Base-by-base conservation (phyloP, 2,329 filamentous ascomycete species). In the Sclerotinia trifoliorum region DNA sequence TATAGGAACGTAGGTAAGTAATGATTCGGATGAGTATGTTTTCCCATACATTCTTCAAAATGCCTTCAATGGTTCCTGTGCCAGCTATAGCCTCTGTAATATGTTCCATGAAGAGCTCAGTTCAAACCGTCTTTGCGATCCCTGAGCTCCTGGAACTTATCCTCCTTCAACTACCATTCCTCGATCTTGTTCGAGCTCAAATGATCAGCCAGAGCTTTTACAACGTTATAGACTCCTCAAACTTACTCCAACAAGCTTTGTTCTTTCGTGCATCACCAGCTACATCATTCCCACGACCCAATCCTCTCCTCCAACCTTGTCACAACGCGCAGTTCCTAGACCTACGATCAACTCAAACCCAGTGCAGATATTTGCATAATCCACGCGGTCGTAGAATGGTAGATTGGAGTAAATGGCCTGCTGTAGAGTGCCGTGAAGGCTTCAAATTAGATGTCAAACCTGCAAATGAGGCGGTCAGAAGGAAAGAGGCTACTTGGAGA, bases 131-230 rank as follows among this genome's bases (percentile, higher is more conserved):
- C n/a, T 61, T 66, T 15, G 44, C 54, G 13, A 66, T 66, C 26
- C 65, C 65, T 21, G 65, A 66, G 24, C 54, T 66, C 44, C n/a
- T 66, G 15, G 54, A 66, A 39, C 55, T 66, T 24, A 61, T 66
- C n/a, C 65, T 66, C 24, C 44, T 66, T 19, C 54, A 60, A 19
- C n/a, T 66, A 13, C 46, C 65, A 60, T 52, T 66, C 8, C 54
- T 66, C 7, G 65, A 66, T 42, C 65, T 66, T 17, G 46, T 66
- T 61, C 65, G 65, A 29, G 65, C 65, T n/a, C 65, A 66, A 39
- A 66, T 66, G 46, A 48, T 66, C 35, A 44, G 46, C 7, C 44
- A 39, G n/a, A 52, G 7, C 11, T 51, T 60, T 32, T 24, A 42
- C n/a, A 19, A 52, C 11, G 24, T 66, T n/a, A 66, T 66, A 8